phyloP scores from a whole-genome alignment of 2,329 filamentous ascomycete species.

The Colletotrichum shisoi region DNA sequence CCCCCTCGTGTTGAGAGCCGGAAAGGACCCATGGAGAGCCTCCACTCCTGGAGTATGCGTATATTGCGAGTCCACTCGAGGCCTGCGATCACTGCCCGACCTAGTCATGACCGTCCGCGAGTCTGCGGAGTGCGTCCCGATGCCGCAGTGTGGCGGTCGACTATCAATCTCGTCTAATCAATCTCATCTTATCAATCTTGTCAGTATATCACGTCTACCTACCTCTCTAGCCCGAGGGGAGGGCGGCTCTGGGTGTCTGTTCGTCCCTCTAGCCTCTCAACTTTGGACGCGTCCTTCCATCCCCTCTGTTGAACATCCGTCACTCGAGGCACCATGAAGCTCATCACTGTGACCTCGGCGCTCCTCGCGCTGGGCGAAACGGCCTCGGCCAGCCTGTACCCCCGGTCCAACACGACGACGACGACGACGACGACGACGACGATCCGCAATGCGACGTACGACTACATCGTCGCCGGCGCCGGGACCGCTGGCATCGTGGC shows the following conservation, averaged over 20 bases:
- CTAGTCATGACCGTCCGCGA: background rate
- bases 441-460: constrained; percentile 36
- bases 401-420: constrained; percentile 19
- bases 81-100: background rate
- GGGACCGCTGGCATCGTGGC: constrained; percentile 39
- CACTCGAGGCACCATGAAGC: constrained; percentile 26
- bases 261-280: background rate
- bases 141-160: background rate
- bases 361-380: constrained; percentile 28
- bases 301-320: background rate
- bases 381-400: constrained; percentile 13
- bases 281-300: background rate
- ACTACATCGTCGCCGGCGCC: constrained; percentile 39
- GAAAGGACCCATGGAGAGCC: too few species aligned
- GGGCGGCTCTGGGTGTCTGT: too few species aligned
- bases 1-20: background rate
- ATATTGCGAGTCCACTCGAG: constrained; percentile 13
- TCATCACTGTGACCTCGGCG: constrained; percentile 28
- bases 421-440: constrained; percentile 32
- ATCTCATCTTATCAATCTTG: constrained; percentile 24
- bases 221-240: background rate
- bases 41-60: constrained; percentile 8
- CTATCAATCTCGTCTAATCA: constrained; percentile 20
- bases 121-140: constrained; percentile 1
- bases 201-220: background rate